Conservation (phyloP, 2,329 filamentous ascomycete species). For the Alternaria ventricosa region DNA sequence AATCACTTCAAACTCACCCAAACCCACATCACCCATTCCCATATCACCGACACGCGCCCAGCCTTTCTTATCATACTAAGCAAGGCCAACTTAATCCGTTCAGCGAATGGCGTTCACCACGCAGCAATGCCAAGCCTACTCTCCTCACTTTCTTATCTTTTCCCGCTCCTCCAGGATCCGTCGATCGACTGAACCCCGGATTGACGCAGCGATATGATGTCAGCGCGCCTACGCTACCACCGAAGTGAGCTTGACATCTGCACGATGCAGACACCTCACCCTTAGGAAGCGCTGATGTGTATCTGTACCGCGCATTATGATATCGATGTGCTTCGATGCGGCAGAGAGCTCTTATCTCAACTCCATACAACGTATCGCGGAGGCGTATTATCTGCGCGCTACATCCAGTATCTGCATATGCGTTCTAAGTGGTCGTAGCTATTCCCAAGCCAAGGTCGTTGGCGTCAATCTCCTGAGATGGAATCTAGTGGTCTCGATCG, state of each 20-base stretch:
- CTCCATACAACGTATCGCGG: background rate
- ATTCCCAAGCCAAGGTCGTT: background rate
- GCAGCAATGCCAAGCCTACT: conserved; percentile 19
- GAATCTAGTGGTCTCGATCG: background rate
- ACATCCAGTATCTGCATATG: background rate
- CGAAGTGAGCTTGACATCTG: background rate
- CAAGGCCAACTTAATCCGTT: background rate
- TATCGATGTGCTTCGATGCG: background rate
- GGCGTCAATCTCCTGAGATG: background rate
- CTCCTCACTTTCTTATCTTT: conserved; percentile 22
- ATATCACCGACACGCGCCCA: background rate
- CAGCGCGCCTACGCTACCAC: background rate
- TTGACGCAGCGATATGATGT: background rate
- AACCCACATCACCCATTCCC: background rate
- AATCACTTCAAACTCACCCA: background rate
- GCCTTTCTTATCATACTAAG: conserved; percentile 26
- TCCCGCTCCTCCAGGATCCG: background rate
- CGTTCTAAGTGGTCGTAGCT: too few species aligned
- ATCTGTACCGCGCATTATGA: background rate
- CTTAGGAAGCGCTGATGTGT: background rate
- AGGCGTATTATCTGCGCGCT: background rate
- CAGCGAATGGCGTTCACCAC: background rate
- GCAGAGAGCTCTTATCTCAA: background rate
- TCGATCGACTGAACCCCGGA: conserved; percentile 6
- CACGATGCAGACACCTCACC: background rate